Conservation (phyloP, 768 basidiomycete species). For the Mycena chlorophos region DNA sequence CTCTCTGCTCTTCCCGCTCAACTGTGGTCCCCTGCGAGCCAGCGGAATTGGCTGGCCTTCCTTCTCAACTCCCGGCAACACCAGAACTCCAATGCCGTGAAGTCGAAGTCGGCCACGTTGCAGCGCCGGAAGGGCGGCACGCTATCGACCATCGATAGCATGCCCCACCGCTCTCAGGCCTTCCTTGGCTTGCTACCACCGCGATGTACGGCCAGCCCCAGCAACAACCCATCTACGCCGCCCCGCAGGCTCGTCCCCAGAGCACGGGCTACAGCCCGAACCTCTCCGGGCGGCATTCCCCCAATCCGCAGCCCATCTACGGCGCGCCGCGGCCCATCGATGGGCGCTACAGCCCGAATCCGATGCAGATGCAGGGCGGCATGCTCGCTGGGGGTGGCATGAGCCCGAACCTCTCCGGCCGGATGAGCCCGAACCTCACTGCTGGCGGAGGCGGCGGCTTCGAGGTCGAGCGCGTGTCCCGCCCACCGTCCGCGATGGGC, state of each 20-base stretch:
- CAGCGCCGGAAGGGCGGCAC: too few species aligned
- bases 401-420: constrained; percentile 15
- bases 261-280: background rate
- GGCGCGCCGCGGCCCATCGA: background rate
- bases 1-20: too few species aligned
- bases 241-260: background rate
- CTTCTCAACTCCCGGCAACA: too few species aligned
- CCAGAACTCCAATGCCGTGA: too few species aligned
- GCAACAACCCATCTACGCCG: background rate
- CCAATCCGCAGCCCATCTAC: background rate
- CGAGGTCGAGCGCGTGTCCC: constrained; percentile 21
- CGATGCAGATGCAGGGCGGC: background rate
- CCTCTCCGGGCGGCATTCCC: background rate
- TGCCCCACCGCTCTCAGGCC: too few species aligned
- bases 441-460: background rate
- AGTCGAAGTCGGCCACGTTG: too few species aligned
- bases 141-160: too few species aligned
- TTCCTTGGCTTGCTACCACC: too few species aligned
- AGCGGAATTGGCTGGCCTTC: too few species aligned
- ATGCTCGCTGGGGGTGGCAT: constrained; percentile 5
- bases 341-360: background rate
- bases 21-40: too few species aligned
- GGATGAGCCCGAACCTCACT: background rate
- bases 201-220: too few species aligned
- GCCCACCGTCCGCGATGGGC: constrained; percentile 35